These are phyloP conservation scores for Oryza brachyantha DNA, from an alignment of 176 grass and related monocot species.

Conservation along the genomic window DNA sequence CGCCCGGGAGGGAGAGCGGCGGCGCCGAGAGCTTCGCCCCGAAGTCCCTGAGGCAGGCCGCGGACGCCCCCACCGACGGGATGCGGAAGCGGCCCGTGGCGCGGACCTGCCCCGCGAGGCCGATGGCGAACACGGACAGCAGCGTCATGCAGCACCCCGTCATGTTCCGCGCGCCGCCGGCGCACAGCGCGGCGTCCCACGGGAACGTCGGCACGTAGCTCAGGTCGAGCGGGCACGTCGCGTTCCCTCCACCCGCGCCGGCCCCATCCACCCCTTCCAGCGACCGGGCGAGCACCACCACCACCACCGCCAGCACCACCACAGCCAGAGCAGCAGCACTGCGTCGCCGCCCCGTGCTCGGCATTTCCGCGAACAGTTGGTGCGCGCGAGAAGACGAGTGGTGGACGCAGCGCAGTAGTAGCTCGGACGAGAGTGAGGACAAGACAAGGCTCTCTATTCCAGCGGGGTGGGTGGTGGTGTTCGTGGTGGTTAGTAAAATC, in stretches of 20 bases:
- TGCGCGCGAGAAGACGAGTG: not conserved
- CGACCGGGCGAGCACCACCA: constrained; percentile 1
- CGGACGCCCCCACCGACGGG: constrained; percentile 35
- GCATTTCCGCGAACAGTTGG: constrained; percentile 37
- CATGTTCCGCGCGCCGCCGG: constrained; percentile 23
- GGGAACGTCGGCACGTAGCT: constrained; percentile 66
- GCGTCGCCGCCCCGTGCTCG: not conserved
- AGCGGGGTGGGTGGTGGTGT: not conserved
- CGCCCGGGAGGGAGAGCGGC: constrained; percentile 21
- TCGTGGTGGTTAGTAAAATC: constrained; percentile 4
- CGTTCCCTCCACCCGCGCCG: not conserved
- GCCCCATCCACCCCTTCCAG: not conserved
- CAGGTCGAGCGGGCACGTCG: constrained; percentile 60
- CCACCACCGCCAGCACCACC: not conserved
- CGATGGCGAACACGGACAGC: constrained; percentile 53
- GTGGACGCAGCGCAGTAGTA: not conserved
- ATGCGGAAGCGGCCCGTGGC: constrained; percentile 66
- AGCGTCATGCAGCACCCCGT: constrained; percentile 56
- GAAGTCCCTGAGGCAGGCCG: constrained; percentile 36
- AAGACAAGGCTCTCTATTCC: not conserved
- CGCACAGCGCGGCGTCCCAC: constrained; percentile 61
- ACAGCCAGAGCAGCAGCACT: too few species aligned
- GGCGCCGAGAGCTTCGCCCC: constrained; percentile 13
- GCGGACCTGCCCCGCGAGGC: constrained; percentile 55
- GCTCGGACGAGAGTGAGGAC: not conserved